Evolutionary conservation across 768 basidiomycete genomes (phyloP).

Genomic region (Fomitopsis pulvina): DNA sequence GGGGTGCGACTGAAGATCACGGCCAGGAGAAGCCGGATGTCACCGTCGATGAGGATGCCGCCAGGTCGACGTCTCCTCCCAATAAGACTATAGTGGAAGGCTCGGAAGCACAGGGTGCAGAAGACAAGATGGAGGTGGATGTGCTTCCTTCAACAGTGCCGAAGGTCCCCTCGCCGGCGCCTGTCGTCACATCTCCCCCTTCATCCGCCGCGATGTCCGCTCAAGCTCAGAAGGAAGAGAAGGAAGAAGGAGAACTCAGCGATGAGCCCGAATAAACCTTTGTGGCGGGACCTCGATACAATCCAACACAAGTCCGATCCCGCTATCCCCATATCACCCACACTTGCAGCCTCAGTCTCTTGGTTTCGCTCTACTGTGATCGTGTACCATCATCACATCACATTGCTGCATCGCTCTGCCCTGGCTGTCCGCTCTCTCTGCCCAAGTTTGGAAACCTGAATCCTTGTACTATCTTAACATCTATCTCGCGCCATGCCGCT

Average conservation of each 20-base stretch:
- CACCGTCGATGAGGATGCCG: not conserved
- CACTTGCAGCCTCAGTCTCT: not conserved
- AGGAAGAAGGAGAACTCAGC: constrained; percentile 19
- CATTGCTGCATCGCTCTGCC: not conserved
- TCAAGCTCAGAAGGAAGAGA: constrained; percentile 13
- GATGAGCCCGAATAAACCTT: constrained; percentile 4
- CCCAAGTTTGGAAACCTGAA: not conserved
- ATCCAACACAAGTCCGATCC: not conserved
- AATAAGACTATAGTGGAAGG: not conserved
- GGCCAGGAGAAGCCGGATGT: not conserved
- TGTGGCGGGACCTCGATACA: not conserved
- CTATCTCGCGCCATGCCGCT: not conserved
- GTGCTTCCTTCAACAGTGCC: not conserved
- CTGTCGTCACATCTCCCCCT: not conserved
- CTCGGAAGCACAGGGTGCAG: not conserved
- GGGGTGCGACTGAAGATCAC: too few species aligned
- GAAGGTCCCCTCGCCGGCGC: not conserved
- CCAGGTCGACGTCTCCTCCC: not conserved
- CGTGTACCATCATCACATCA: not conserved
- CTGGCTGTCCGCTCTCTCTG: not conserved
- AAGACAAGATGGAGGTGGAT: not conserved
- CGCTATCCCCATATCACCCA: not conserved
- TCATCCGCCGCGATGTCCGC: not conserved
- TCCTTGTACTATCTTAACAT: not conserved
- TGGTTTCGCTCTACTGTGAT: not conserved